A percentile compares a stretch with the other conserved stretches of the same genome.
Evolutionary conservation across 805 yeast genomes (phyloP).

Genomic region (Teunomyces barrocoloradensis): DNA sequence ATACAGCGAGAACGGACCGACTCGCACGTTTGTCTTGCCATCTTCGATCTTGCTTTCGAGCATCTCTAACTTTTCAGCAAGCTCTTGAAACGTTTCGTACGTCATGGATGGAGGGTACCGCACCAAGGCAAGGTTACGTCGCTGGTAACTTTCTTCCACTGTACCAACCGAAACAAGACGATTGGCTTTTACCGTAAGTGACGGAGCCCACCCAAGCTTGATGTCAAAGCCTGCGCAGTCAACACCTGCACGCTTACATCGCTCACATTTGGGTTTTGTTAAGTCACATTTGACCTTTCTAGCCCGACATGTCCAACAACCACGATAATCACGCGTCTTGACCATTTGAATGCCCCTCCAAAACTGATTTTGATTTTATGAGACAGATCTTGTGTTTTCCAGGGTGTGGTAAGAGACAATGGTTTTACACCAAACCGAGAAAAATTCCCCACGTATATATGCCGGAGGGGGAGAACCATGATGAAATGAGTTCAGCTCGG

Average conservation of each 20-base stretch:
- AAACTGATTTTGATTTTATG: neutral
- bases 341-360: constrained; percentile 13
- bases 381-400: neutral
- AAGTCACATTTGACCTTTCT: constrained; percentile 56
- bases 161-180: constrained; percentile 16
- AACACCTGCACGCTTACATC: constrained; percentile 46
- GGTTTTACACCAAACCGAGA: too few relatives aligned
- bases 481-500: too few relatives aligned
- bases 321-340: constrained; percentile 41
- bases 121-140: constrained; percentile 47
- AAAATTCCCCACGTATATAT: too few relatives aligned
- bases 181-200: constrained; percentile 27
- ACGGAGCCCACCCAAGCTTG: constrained; percentile 46
- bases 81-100: constrained; percentile 38
- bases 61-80: constrained; percentile 36
- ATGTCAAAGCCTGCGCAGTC: constrained; percentile 51
- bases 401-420: too few relatives aligned
- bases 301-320: constrained; percentile 56
- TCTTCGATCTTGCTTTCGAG: constrained; percentile 20
- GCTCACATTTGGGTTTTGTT: constrained; percentile 41
- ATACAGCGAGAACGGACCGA: constrained; percentile 28
- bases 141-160: constrained; percentile 31
- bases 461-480: too few relatives aligned
- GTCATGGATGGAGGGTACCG: constrained; percentile 32
- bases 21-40: constrained; percentile 8